Base-by-base conservation (phyloP, 1,139 yeast species). In the Pichia sp. region DNA sequence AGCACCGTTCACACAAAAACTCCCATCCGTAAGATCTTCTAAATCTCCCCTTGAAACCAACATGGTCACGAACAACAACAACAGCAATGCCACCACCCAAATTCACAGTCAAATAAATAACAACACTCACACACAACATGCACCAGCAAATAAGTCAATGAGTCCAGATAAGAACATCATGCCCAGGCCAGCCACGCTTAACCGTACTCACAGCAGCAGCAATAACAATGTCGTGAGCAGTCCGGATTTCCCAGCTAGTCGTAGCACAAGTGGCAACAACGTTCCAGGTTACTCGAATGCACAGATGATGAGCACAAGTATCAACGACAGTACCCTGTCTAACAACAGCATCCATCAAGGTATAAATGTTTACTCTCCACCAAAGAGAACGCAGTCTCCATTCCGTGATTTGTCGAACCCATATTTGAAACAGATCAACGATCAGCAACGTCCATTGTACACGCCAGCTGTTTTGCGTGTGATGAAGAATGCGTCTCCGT, bases 401-500 rank as follows among this genome's bases (percentile, higher is more conserved):
- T 61, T 63, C 44, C 56, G 62, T 51, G 66, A 62, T 50, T 54
- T 64, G 0, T 50, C 58, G 10, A 59, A 58, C 41, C 44, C 49
- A 5, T 56, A 59, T 34, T 52, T 70, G 14, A 70, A 80, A 58
- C 89, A 83, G 55, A 79, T 84, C 42, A 79, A 79, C 53, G 83
- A 82, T 22, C 88, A 89, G 48, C 78, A 90, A 59, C 83, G 86
- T 58, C 97, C 97, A 7, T 71, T 90, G 72, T 90, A 89, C 62
- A 75, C 86, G 0, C 97, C 98, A 0, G 96, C 96, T 0, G 98
- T 90, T 7, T 71, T 91, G 46, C 73, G 97, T 30, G 46, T 58
- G 1, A 58, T 54, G 27, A 53, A 53, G 19, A 38, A 41, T 19
- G 22, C 38, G 20, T 33, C 40, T 10, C 37, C 19, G 19, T 53